A percentile compares a stretch with the other conserved stretches of the same genome.
phyloP scores from a whole-genome alignment of 1,284 basidiomycete genomes.

The Waitea zeae region DNA sequence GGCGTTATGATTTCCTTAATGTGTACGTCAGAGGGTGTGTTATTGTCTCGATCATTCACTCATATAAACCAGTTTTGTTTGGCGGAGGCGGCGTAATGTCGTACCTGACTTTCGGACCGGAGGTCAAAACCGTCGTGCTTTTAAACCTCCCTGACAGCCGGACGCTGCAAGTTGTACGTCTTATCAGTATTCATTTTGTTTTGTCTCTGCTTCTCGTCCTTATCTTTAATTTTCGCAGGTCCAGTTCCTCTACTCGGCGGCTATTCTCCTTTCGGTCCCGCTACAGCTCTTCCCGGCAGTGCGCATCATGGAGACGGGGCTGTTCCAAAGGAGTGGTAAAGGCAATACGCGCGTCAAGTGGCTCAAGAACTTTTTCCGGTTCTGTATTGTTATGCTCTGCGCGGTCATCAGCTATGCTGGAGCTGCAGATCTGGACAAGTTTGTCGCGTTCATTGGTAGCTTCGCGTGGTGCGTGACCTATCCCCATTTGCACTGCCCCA shows the following conservation, averaged over 20 bases:
- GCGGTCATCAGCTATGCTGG: slow-evolving; percentile 71
- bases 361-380: slow-evolving; percentile 89
- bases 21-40: slow-evolving; percentile 19
- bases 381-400: slow-evolving; percentile 59
- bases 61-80: slow-evolving; percentile 46
- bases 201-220: neutral
- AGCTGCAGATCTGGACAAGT: slow-evolving; percentile 89
- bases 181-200: slow-evolving; percentile 11
- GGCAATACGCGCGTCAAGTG: slow-evolving; percentile 53
- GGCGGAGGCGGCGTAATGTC: slow-evolving; percentile 81
- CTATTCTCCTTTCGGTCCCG: slow-evolving; percentile 88
- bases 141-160: slow-evolving; percentile 83
- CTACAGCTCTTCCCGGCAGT: slow-evolving; percentile 96
- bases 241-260: slow-evolving; percentile 83
- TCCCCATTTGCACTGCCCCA: no score
- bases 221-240: slow-evolving; percentile 13
- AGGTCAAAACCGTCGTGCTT: slow-evolving; percentile 88
- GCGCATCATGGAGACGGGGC: slow-evolving; percentile 90
- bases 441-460: slow-evolving; percentile 86
- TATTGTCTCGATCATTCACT: slow-evolving; percentile 6
- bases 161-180: slow-evolving; percentile 82
- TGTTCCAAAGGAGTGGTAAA: slow-evolving; percentile 89
- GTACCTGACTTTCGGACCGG: slow-evolving; percentile 78
- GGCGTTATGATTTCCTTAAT: slow-evolving; percentile 82
- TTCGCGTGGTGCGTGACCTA: slow-evolving; percentile 69